These are phyloP conservation scores for Sequoia sempervirens DNA, from an alignment of 75 land plant species.

Conservation along the genomic window DNA sequence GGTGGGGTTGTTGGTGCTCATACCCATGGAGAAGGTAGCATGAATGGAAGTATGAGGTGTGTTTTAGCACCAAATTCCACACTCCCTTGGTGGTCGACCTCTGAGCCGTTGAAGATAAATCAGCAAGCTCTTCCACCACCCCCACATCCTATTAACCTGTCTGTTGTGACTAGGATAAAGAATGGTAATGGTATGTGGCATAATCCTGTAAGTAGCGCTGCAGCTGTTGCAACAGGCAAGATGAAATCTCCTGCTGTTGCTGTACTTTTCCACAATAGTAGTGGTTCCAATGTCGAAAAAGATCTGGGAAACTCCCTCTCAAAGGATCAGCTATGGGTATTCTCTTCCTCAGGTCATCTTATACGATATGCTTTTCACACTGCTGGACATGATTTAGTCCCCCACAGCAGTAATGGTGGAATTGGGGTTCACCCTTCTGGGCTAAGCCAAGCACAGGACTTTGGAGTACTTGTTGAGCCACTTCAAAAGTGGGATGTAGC, in stretches of 20 bases:
- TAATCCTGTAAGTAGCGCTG: slow-evolving; percentile 68
- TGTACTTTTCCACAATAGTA: slow-evolving; percentile 76
- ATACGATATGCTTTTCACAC: slow-evolving; percentile 65
- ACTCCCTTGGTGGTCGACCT: slow-evolving; percentile 44
- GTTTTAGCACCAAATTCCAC: slow-evolving; percentile 13
- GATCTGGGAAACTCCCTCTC: slow-evolving; percentile 22
- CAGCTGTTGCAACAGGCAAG: slow-evolving; percentile 71
- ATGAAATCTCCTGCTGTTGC: slow-evolving; percentile 58
- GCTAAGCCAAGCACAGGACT: slow-evolving; percentile 22
- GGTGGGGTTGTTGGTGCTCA: slow-evolving; percentile 69
- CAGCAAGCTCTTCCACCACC: slow-evolving; percentile 38
- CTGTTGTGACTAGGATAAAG: slow-evolving; percentile 76
- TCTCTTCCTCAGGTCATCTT: slow-evolving; percentile 80
- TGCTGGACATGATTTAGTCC: slow-evolving; percentile 13
- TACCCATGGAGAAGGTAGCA: slow-evolving; percentile 18
- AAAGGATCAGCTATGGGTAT: slow-evolving; percentile 70
- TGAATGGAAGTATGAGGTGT: slow-evolving; percentile 17
- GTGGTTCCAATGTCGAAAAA: slow-evolving; percentile 15
- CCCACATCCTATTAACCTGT: slow-evolving; percentile 62
- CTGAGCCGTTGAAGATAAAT: slow-evolving; percentile 27
- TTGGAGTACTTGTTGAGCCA: slow-evolving; percentile 57
- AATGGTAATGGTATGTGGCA: slow-evolving; percentile 77
- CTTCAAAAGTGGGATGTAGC: slow-evolving; percentile 90
- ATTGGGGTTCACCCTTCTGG: slow-evolving; percentile 10
- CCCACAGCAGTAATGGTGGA: slow-evolving; percentile 8